Conservation (phyloP, 805 yeast genomes). For the Spathaspora gorwiae region DNA sequence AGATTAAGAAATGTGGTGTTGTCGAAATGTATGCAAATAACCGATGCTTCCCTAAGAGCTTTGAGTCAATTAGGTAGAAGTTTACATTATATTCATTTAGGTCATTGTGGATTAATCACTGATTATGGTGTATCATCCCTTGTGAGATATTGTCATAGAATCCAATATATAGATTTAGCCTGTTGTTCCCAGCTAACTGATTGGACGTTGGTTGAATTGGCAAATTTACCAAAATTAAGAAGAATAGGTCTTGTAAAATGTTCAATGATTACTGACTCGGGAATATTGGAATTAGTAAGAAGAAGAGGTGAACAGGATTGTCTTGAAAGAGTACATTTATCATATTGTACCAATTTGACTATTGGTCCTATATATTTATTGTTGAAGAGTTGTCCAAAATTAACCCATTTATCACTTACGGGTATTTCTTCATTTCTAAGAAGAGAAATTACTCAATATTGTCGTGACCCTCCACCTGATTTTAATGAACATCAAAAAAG, state of each 20-base stretch:
- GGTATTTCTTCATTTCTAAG: constrained; percentile 89
- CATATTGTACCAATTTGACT: constrained; percentile 81
- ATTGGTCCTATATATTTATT: constrained; percentile 72
- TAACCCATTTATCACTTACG: constrained; percentile 87
- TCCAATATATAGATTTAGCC: constrained; percentile 91
- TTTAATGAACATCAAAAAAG: constrained; percentile 82
- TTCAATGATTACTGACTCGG: constrained; percentile 78
- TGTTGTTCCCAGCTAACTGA: constrained; percentile 90
- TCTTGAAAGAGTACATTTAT: constrained; percentile 86
- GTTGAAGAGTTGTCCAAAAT: constrained; percentile 73
- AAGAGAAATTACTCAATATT: constrained; percentile 76
- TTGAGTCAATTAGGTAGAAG: constrained; percentile 71
- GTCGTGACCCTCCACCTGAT: constrained; percentile 90
- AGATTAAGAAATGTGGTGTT: constrained; percentile 80
- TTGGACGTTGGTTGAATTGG: constrained; percentile 68
- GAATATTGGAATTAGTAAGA: constrained; percentile 63
- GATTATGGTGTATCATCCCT: constrained; percentile 79
- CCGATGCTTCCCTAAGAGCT: constrained; percentile 73
- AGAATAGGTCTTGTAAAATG: constrained; percentile 95
- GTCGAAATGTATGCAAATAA: constrained; percentile 82
- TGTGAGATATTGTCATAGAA: constrained; percentile 73
- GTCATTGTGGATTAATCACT: constrained; percentile 88
- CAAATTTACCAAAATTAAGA: constrained; percentile 72
- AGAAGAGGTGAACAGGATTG: constrained; percentile 72
- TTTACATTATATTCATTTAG: constrained; percentile 85